Conservation (phyloP, 306 rosid genomes). For the Trifolium pratense region DNA sequence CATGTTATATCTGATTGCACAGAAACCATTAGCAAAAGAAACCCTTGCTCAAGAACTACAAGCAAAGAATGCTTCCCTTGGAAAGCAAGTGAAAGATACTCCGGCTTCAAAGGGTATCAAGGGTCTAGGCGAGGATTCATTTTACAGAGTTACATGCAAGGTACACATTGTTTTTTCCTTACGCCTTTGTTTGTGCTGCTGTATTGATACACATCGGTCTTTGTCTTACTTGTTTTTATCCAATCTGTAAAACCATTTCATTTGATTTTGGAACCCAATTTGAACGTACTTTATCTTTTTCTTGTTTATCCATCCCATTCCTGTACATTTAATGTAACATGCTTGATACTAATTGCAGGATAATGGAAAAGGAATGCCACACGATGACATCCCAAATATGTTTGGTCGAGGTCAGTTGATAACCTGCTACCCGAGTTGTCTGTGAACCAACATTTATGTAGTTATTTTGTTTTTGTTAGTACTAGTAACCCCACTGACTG, state of each 20-base stretch:
- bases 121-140: slow-evolving; percentile 94
- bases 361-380: slow-evolving; percentile 98
- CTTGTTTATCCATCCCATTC: slow-evolving; percentile 30
- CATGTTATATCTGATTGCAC: slow-evolving; percentile 30
- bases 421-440: slow-evolving; percentile 40
- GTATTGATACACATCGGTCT: slow-evolving; percentile 27
- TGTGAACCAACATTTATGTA: slow-evolving; percentile 21
- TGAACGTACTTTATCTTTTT: slow-evolving; percentile 23
- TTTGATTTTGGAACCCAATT: slow-evolving; percentile 34
- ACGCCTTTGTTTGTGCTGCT: slow-evolving; percentile 37
- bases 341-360: slow-evolving; percentile 62
- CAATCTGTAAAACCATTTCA: not conserved
- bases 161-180: slow-evolving; percentile 49
- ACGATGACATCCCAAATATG: slow-evolving; percentile 98
- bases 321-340: slow-evolving; percentile 13
- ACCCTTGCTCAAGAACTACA: slow-evolving; percentile 83
- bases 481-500: slow-evolving; percentile 34
- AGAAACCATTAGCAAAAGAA: slow-evolving; percentile 88
- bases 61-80: slow-evolving; percentile 77
- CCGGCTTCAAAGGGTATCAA: slow-evolving; percentile 64
- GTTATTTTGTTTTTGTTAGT: slow-evolving; percentile 25
- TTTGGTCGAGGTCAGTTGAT: slow-evolving; percentile 87
- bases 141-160: slow-evolving; percentile 93
- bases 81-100: slow-evolving; percentile 80
- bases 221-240: slow-evolving; percentile 23